These are phyloP conservation scores for Castanea mollissima DNA, from an alignment of 306 rosid genomes.

Conservation along the genomic window DNA sequence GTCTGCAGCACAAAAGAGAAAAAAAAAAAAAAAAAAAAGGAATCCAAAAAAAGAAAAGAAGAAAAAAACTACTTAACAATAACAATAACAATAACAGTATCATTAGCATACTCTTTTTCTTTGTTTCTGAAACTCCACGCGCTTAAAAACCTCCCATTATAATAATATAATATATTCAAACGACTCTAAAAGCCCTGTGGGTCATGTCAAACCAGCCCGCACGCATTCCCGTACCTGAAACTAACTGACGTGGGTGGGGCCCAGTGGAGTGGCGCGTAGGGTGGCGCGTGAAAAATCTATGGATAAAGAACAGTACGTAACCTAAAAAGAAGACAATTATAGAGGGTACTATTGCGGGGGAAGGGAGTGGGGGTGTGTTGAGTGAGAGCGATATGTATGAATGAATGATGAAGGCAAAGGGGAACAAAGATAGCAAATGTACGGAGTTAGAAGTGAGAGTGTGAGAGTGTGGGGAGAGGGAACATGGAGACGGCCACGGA, in stretches of 20 bases:
- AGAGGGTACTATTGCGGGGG: too few species aligned
- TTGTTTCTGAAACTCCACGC: too few species aligned
- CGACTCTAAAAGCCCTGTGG: conserved; percentile 33
- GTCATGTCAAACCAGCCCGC: conserved; percentile 33
- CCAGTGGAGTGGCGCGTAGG: conserved; percentile 38
- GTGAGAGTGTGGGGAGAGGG: background rate
- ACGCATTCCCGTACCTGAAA: conserved; percentile 59
- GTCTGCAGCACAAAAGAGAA: background rate
- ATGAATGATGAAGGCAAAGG: too few species aligned
- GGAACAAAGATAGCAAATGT: background rate
- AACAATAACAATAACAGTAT: background rate
- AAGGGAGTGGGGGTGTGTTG: too few species aligned
- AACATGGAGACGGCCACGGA: conserved; percentile 31
- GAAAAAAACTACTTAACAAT: too few species aligned
- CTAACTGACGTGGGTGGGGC: conserved; percentile 45
- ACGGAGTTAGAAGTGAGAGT: background rate
- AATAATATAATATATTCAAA: too few species aligned
- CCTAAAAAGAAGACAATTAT: too few species aligned
- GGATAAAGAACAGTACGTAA: background rate
- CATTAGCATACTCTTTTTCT: too few species aligned
- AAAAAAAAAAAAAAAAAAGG: background rate
- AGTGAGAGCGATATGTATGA: too few species aligned
- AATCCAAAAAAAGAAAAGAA: background rate
- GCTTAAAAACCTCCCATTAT: too few species aligned
- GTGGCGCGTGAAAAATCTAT: conserved; percentile 25